Conservation (phyloP, 345 rosid species). For the Syzygium aqueum region DNA sequence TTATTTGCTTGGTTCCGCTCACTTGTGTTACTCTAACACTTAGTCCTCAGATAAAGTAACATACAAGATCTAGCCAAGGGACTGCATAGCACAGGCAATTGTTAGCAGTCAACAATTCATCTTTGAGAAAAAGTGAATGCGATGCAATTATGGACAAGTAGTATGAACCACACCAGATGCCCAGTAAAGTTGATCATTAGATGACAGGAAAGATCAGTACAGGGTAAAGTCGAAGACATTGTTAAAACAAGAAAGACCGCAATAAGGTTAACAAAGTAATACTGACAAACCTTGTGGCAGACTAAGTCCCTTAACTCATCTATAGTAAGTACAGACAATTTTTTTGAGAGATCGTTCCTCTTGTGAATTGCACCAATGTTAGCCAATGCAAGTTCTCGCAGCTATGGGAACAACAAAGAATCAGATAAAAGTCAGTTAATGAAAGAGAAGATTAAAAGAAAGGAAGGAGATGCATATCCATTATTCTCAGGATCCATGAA, state of each 20-base stretch:
- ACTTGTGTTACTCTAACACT: not conserved
- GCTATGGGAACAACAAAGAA: conserved; percentile 29
- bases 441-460: not conserved
- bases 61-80: not conserved
- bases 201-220: not conserved
- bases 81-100: not conserved
- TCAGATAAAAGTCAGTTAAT: not conserved
- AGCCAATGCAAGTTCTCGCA: conserved; percentile 79
- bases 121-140: not conserved
- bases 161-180: not conserved
- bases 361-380: conserved; percentile 82
- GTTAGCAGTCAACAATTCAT: not conserved
- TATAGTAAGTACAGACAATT: conserved; percentile 62
- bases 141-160: not conserved
- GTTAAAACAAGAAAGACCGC: not conserved
- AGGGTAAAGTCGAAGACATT: not conserved
- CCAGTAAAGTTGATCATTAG: not conserved
- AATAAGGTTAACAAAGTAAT: not conserved
- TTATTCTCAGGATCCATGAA: not conserved
- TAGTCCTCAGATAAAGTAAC: not conserved
- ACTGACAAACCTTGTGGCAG: conserved; percentile 69
- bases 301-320: conserved; percentile 86
- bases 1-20: not conserved
- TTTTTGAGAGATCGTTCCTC: conserved; percentile 83
- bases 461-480: conserved; percentile 1